Evolutionary conservation across 192 early-diverging fungal genomes (phyloP).

Genomic region (Umbelopsis vinacea): DNA sequence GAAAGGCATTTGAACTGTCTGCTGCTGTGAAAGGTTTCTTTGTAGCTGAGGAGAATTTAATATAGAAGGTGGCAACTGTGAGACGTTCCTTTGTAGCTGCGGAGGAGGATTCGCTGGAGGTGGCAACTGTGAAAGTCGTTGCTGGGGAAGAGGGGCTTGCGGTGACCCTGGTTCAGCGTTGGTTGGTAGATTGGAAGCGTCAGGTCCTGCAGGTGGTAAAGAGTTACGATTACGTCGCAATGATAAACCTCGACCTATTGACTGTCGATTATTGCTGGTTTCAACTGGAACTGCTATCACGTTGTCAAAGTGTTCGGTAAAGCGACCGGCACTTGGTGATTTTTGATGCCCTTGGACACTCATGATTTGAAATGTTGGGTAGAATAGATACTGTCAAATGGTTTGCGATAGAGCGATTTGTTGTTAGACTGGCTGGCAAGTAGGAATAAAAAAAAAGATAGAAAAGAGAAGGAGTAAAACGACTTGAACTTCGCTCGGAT

Average conservation of each 20-base stretch:
- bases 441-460: not conserved
- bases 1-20: not conserved
- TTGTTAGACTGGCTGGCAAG: not conserved
- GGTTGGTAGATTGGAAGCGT: not conserved
- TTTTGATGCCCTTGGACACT: conserved; percentile 16
- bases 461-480: not conserved
- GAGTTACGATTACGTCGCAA: conserved; percentile 17
- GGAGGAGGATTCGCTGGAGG: not conserved
- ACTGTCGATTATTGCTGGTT: not conserved
- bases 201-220: conserved; percentile 7
- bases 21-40: not conserved
- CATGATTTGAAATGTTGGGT: not conserved
- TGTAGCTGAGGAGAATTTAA: not conserved
- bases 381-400: not conserved
- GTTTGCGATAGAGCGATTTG: not conserved
- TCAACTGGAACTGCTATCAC: conserved; percentile 22
- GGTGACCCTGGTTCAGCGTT: not conserved
- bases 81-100: not conserved
- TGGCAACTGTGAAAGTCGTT: not conserved
- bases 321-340: not conserved
- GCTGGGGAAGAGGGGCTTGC: not conserved
- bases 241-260: not conserved
- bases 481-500: no score
- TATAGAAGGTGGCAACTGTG: not conserved
- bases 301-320: conserved; percentile 24